Conservation (phyloP, 2,329 filamentous ascomycete species). For the Mycosphaerella sp. region DNA sequence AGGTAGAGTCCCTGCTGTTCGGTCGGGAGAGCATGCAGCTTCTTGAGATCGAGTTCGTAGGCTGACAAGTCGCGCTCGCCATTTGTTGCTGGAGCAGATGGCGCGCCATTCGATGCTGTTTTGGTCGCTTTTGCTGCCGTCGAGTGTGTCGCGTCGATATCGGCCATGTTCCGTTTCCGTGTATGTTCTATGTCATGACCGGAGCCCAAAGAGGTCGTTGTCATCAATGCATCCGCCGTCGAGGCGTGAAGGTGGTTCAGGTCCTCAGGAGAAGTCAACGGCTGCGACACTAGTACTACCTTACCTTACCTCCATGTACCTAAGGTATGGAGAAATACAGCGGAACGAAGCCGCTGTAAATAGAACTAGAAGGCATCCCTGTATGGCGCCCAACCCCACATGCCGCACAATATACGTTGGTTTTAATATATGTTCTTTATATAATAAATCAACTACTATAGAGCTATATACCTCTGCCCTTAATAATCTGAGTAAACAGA, state of each 20-base stretch:
- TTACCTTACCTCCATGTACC: no score
- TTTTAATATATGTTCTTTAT: no score
- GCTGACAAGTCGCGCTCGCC: constrained; percentile 12
- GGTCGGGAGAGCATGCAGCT: constrained; percentile 79
- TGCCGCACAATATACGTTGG: no score
- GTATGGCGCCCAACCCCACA: no score
- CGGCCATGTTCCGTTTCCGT: constrained; percentile 14
- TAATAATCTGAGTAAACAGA: no score
- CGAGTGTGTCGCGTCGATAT: constrained; percentile 12
- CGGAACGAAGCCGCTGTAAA: no score
- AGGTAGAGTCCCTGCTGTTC: constrained; percentile 97
- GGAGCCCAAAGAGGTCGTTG: background rate
- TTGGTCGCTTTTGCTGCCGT: constrained; percentile 2
- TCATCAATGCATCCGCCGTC: background rate
- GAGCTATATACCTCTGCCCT: no score
- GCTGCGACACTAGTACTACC: background rate
- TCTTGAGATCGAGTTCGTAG: constrained; percentile 72
- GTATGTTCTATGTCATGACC: constrained; percentile 11
- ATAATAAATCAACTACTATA: no score
- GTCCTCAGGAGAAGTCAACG: background rate
- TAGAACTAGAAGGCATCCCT: no score
- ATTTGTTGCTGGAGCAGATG: constrained; percentile 13
- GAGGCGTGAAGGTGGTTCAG: background rate
- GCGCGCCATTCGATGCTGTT: constrained; percentile 3
- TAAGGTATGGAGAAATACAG: no score